Base-by-base conservation (phyloP, 2,329 filamentous ascomycete species). In the Colletotrichum orbiculare region DNA sequence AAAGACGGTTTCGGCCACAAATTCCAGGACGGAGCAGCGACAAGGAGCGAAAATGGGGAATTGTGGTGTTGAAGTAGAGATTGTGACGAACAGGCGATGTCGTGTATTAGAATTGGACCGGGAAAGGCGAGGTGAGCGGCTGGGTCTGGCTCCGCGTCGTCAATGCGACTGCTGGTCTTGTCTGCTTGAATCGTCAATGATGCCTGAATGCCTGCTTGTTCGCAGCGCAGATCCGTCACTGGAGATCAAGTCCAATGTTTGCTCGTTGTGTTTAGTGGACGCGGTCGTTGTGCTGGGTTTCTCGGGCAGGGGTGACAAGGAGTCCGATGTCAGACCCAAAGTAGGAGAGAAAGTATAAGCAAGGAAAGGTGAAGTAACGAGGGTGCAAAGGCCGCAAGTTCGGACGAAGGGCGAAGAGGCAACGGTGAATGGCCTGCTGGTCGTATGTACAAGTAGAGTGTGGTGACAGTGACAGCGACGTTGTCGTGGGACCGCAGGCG, bases 301-400 rank as follows among this genome's bases (percentile, higher is more conserved):
- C 45, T 25, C 25, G 25, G 33, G 39, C 47, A 63, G 49, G 63
- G 62, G 59, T 43, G 25, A 35, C 58, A 66, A 59, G 63, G 53
- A 66, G 63, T 57, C 63, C 58, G 63, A 57, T 66, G 63, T 43
- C 53, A 57, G 52, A 43, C 52, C 63, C 58, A 65, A 47, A 56
- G 53, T 65, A 62, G 53, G 58, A 53, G 52, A 59, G 62, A 66
- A 63, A 47, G 63, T 65, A 55, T 37, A 33, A 57, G 41, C 58
- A 62, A 62, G 62, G 62, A 55, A 56, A 47, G 52, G 33, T 39
- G 41, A 48, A 48, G 42, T 60, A 48, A 64, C 17, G 42, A 17
- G 39, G 54, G 56, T 45, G 15, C 42, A 49, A 38, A 49, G 49
- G 38, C 55, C 46, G 55, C 39, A 34, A 64, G 58, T 66, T 66